A percentile compares a stretch with the other conserved stretches of the same genome.
Conservation (phyloP, 768 basidiomycete species). For the Ramaria sp. region DNA sequence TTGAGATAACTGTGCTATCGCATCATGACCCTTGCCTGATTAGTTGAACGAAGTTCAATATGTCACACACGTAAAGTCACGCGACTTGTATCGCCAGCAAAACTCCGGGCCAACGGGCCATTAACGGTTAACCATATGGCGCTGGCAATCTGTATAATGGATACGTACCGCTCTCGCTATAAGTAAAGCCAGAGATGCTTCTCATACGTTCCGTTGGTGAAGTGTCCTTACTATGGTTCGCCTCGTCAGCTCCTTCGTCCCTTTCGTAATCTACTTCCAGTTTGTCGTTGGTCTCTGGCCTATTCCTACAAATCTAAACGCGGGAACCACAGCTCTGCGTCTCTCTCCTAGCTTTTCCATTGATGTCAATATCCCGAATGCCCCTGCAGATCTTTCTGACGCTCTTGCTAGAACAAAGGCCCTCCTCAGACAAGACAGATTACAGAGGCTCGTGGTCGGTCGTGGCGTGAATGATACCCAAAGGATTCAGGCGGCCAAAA, state of each 20-base stretch:
- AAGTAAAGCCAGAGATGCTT: too few relatives aligned
- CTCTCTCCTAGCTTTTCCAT: constrained; percentile 10
- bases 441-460: constrained; percentile 9
- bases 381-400: constrained; percentile 7
- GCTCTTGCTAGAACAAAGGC: constrained; percentile 5
- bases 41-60: too few relatives aligned
- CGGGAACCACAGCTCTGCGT: neutral
- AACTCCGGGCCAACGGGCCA: too few relatives aligned
- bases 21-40: too few relatives aligned
- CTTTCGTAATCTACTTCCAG: neutral
- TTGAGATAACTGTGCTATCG: too few relatives aligned
- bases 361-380: neutral
- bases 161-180: too few relatives aligned
- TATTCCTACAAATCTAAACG: constrained; percentile 2
- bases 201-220: neutral
- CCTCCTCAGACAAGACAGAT: constrained; percentile 6
- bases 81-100: too few relatives aligned
- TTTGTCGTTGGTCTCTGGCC: constrained; percentile 10
- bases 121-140: too few relatives aligned
- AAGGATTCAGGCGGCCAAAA: neutral
- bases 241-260: neutral
- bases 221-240: neutral
- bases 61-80: too few relatives aligned
- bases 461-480: constrained; percentile 8
- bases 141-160: too few relatives aligned